A percentile compares a stretch with the other conserved stretches of the same genome.
phyloP scores from a whole-genome alignment of 495 filamentous ascomycete species.

The Oleoguttula mirabilis region DNA sequence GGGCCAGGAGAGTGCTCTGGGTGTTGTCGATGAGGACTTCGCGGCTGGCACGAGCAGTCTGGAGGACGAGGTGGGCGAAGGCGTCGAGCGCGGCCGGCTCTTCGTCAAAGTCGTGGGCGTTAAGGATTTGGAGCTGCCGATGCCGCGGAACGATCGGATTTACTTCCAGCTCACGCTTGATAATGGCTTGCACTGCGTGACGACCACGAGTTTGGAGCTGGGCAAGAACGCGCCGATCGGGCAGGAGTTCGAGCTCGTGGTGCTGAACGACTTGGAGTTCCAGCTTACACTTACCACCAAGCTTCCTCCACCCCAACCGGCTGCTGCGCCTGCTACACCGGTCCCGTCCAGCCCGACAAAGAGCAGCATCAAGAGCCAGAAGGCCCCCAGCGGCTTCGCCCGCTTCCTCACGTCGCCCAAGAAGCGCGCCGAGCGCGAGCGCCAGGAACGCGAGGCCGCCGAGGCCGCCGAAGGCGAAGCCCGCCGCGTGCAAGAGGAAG shows the following conservation, averaged over 20 bases:
- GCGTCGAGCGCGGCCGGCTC: slow-evolving; percentile 76
- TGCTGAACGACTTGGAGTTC: slow-evolving; percentile 92
- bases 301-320: slow-evolving; percentile 61
- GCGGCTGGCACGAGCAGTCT: slow-evolving; percentile 34
- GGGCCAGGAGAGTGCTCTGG: slow-evolving; percentile 70
- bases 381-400: slow-evolving; percentile 77
- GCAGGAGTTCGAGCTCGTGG: slow-evolving; percentile 95
- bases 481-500: slow-evolving; percentile 52
- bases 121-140: slow-evolving; percentile 82
- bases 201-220: slow-evolving; percentile 87
- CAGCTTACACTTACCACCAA: slow-evolving; percentile 94
- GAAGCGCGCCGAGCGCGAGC: slow-evolving; percentile 86
- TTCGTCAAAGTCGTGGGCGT: slow-evolving; percentile 97
- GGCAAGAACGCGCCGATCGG: slow-evolving; percentile 90
- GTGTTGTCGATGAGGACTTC: slow-evolving; percentile 45
- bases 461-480: slow-evolving; percentile 53
- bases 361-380: slow-evolving; percentile 39
- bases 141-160: slow-evolving; percentile 78
- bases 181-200: slow-evolving; percentile 95
- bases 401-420: slow-evolving; percentile 80
- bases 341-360: slow-evolving; percentile 31
- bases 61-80: slow-evolving; percentile 53
- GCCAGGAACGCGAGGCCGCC: slow-evolving; percentile 63
- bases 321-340: slow-evolving; percentile 13
- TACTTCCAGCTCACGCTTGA: slow-evolving; percentile 92